phyloP scores from a whole-genome alignment of 495 filamentous ascomycete genomes.

The Bombardia bombarda region DNA sequence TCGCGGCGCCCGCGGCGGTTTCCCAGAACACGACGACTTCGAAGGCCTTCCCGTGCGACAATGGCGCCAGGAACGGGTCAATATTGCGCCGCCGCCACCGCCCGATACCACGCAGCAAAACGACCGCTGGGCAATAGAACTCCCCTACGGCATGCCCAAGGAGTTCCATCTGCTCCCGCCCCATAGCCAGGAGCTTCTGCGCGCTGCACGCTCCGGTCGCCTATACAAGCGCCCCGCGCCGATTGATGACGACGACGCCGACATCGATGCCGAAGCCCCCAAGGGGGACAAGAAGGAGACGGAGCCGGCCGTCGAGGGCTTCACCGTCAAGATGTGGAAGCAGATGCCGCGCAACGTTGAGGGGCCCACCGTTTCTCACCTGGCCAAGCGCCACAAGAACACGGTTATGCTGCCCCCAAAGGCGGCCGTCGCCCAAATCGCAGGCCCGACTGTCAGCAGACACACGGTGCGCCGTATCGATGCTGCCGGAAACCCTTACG shows the following conservation, averaged over 20 bases:
- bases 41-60: slow-evolving; percentile 90
- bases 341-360: slow-evolving; percentile 71
- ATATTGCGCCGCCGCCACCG: slow-evolving; percentile 56
- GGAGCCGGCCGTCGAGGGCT: slow-evolving; percentile 47
- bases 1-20: slow-evolving; percentile 60
- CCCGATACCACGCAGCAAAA: slow-evolving; percentile 43
- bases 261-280: slow-evolving; percentile 36
- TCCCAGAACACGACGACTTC: slow-evolving; percentile 89
- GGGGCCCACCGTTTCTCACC: slow-evolving; percentile 63
- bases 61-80: slow-evolving; percentile 71
- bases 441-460: slow-evolving; percentile 51
- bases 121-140: slow-evolving; percentile 48
- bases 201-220: slow-evolving; percentile 67
- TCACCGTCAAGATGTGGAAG: slow-evolving; percentile 69
- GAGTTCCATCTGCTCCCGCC: slow-evolving; percentile 74
- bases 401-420: slow-evolving; percentile 38
- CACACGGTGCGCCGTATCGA: slow-evolving; percentile 73
- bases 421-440: slow-evolving; percentile 30
- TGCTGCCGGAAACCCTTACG: slow-evolving; percentile 66
- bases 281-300: slow-evolving; percentile 40
- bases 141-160: slow-evolving; percentile 69
- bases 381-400: slow-evolving; percentile 84
- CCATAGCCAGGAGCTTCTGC: slow-evolving; percentile 75
- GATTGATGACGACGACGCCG: slow-evolving; percentile 43
- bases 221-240: slow-evolving; percentile 53